Evolutionary conservation across 805 yeast species (phyloP), one percentile per base, ranked within the genome.

Genomic region (Starmerella apis): DNA sequence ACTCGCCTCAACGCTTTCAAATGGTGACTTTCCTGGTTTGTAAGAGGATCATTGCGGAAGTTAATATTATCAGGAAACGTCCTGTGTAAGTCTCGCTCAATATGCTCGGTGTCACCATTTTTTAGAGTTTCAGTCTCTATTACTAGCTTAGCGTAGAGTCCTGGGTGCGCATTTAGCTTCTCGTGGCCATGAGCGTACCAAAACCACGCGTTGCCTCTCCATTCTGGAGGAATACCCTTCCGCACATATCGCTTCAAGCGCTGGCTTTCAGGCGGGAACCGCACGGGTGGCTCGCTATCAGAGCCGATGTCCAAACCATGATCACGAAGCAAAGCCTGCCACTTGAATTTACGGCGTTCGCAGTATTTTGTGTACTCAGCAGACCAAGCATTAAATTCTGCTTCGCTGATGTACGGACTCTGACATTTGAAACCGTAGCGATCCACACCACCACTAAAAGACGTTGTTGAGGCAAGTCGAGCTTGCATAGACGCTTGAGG

Each of bases 151-250:
- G 79, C 84, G 64, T 88, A 92, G 2, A 84, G 74, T 1, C 94
- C 95, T 14, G 69, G 69, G 61, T 88, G 79, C 35, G 78, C 77
- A 56, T 75, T 78, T 50, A 86, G 66, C 56, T 74, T 74, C 47
- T 84, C 92, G 49, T 79, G 74, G 2, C 97, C 98, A 23, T 80
- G 80, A 8, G 95, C 94, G 65, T 85, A 90, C 70, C 79, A 81
- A 73, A 92, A 90, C 98, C 98, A 90, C 0, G 96, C 96, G 56
- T 78, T 77, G 1, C 98, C 98, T 57, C 98, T 71, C 96, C 96
- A 90, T 63, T 86, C 96, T 0, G 95, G 88, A 0, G 98, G 97
- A 10, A 90, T 81, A 11, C 98, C 98, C 63, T 84, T 84, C 49
- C 96, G 75, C 11, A 92, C 78, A 60, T 85, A 81, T 51, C 94